Evolutionary conservation across 805 yeast species (phyloP).

Genomic region (Candida corydali): DNA sequence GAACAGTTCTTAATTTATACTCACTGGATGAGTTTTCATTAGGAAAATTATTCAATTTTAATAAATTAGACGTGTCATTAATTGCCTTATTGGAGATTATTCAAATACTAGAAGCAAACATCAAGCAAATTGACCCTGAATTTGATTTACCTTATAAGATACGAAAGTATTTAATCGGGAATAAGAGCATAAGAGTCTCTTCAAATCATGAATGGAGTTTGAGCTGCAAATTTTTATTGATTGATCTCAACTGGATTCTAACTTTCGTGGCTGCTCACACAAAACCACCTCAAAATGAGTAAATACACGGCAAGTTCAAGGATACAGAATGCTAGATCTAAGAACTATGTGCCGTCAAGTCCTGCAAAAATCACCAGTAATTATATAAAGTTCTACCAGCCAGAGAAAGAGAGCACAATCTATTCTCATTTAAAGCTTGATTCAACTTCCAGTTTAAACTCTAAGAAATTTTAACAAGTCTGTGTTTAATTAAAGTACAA

Average conservation of each 20-base stretch:
- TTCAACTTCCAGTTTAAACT: too few species aligned
- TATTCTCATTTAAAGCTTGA: too few species aligned
- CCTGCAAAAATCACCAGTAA: too few species aligned
- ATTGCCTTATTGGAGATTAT: conserved; percentile 68
- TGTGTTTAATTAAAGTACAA: too few species aligned
- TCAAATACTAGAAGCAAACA: conserved; percentile 42
- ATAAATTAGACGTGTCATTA: conserved; percentile 77
- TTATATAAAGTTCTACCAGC: too few species aligned
- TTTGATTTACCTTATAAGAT: conserved; percentile 74
- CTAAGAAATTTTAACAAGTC: too few species aligned
- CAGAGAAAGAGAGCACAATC: too few species aligned
- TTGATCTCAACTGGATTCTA: conserved; percentile 77
- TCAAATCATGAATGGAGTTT: conserved; percentile 84
- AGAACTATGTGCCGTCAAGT: too few species aligned
- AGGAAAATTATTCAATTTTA: conserved; percentile 68
- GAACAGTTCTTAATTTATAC: conserved; percentile 50
- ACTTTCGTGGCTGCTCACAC: conserved; percentile 57
- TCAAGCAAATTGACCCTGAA: conserved; percentile 45
- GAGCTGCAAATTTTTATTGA: conserved; percentile 77
- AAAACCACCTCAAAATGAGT: too few species aligned
- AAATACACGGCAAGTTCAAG: too few species aligned
- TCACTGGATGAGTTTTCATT: conserved; percentile 71
- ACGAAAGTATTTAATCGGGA: conserved; percentile 67
- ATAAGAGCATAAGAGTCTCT: conserved; percentile 66
- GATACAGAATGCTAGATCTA: too few species aligned